phyloP scores from a whole-genome alignment of 139 green algal species.

The Medakamo hakoo region DNA sequence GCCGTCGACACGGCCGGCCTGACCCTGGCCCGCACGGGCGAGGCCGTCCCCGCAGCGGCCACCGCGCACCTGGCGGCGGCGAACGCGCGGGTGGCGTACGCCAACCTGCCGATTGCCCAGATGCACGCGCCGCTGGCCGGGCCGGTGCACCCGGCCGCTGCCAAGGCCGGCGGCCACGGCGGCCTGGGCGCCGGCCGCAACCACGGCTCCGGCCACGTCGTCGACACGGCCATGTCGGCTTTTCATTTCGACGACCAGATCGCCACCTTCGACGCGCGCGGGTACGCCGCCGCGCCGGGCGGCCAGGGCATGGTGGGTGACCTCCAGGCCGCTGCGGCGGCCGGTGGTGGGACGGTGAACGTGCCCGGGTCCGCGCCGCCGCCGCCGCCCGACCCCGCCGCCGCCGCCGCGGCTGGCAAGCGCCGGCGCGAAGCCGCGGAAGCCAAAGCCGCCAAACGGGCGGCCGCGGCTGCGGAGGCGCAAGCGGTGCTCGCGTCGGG shows the following conservation, averaged over 20 bases:
- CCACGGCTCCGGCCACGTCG: slow-evolving; percentile 61
- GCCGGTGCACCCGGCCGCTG: slow-evolving; percentile 42
- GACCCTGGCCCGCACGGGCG: slow-evolving; percentile 26
- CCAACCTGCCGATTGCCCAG: slow-evolving; percentile 66
- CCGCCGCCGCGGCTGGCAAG: slow-evolving; percentile 18
- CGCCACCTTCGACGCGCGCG: slow-evolving; percentile 54
- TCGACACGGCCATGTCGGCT: slow-evolving; percentile 43
- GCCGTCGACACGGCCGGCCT: slow-evolving; percentile 42
- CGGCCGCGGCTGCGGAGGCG: background rate
- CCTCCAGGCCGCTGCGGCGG: background rate
- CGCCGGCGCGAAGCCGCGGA: slow-evolving; percentile 5
- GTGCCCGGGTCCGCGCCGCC: background rate
- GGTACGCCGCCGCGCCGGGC: slow-evolving; percentile 15
- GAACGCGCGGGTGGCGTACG: slow-evolving; percentile 32
- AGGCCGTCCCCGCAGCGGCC: slow-evolving; percentile 13
- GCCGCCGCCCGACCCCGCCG: slow-evolving; percentile 17
- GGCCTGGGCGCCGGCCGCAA: slow-evolving; percentile 38
- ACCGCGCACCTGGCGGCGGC: slow-evolving; percentile 35
- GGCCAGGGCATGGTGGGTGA: slow-evolving; percentile 7
- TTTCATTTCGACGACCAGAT: slow-evolving; percentile 82
- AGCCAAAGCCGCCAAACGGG: slow-evolving; percentile 5
- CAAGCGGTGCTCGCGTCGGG: slow-evolving; percentile 8
- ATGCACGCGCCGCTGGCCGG: slow-evolving; percentile 67
- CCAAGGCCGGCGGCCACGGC: background rate
- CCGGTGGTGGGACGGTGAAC: background rate